These are phyloP conservation scores for Cotoneaster glaucophyllus DNA, from an alignment of 306 rosid genomes.

Conservation along the genomic window DNA sequence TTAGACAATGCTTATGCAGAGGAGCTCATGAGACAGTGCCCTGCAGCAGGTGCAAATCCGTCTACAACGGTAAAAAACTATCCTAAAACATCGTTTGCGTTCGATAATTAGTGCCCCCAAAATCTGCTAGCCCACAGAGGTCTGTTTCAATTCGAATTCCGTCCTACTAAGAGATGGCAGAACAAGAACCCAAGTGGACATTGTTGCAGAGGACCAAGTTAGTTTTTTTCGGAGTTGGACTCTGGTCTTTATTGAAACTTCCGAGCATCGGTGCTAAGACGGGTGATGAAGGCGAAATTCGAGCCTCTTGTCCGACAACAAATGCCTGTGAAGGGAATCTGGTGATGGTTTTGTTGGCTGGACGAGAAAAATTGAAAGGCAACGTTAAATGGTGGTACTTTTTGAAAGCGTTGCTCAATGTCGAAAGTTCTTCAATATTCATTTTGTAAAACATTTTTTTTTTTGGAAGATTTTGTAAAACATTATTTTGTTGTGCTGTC, in stretches of 20 bases:
- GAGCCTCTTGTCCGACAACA: slow-evolving; percentile 47
- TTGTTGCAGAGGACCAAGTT: slow-evolving; percentile 54
- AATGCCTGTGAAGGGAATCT: slow-evolving; percentile 24
- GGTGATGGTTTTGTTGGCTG: background rate
- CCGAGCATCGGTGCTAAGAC: slow-evolving; percentile 54
- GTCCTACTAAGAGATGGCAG: slow-evolving; percentile 34
- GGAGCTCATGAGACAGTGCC: slow-evolving; percentile 50
- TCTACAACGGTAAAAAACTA: slow-evolving; percentile 51
- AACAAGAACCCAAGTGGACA: slow-evolving; percentile 43
- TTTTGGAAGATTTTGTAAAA: no score
- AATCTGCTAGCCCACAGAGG: slow-evolving; percentile 56
- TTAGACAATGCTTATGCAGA: slow-evolving; percentile 58
- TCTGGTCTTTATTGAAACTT: slow-evolving; percentile 59
- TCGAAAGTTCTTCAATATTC: background rate
- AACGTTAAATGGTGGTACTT: background rate
- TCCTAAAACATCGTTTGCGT: slow-evolving; percentile 56
- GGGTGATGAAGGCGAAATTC: slow-evolving; percentile 59
- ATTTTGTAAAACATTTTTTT: background rate
- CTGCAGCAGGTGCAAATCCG: slow-evolving; percentile 25
- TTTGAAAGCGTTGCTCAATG: background rate
- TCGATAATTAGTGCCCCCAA: slow-evolving; percentile 67
- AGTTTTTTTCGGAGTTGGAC: slow-evolving; percentile 60
- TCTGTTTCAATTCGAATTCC: slow-evolving; percentile 78
- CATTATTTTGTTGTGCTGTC: background rate
- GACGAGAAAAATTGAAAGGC: background rate